Evolutionary conservation across 192 early-diverging fungal species (phyloP).

Genomic region (Geranomyces michiganensis): DNA sequence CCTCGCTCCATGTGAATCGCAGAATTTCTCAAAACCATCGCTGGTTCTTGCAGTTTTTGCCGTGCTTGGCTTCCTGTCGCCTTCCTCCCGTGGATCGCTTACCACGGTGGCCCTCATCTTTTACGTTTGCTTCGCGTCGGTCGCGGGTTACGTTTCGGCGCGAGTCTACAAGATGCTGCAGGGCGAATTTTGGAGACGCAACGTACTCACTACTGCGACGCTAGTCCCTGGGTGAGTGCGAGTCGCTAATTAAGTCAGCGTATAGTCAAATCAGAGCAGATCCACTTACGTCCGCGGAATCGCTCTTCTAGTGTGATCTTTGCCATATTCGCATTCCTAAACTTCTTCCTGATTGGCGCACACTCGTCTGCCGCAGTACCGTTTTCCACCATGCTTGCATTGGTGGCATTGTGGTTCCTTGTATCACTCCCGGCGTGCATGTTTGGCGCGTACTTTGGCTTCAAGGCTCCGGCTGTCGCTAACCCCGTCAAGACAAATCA

Average conservation of each 20-base stretch:
- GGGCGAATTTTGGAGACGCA: constrained; percentile 84
- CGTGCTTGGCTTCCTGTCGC: constrained; percentile 92
- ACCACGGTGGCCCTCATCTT: constrained; percentile 91
- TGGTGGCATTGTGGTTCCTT: constrained; percentile 79
- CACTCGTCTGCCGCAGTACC: constrained; percentile 90
- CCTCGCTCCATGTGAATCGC: too few species aligned
- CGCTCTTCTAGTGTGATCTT: constrained; percentile 51
- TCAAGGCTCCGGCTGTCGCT: constrained; percentile 57
- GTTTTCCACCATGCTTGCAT: constrained; percentile 79
- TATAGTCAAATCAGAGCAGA: not conserved
- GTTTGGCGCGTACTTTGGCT: constrained; percentile 87
- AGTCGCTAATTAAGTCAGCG: not conserved
- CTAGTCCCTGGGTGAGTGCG: constrained; percentile 76
- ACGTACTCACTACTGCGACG: constrained; percentile 78
- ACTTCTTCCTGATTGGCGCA: constrained; percentile 84
- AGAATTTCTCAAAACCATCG: not conserved
- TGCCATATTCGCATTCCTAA: constrained; percentile 68
- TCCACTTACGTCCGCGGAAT: not conserved
- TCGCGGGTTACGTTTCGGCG: constrained; percentile 89
- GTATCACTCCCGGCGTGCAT: constrained; percentile 80
- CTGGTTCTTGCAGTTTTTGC: constrained; percentile 69
- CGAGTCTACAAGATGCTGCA: constrained; percentile 92
- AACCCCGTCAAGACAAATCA: constrained; percentile 84
- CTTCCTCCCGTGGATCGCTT: constrained; percentile 82
- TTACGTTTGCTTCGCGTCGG: constrained; percentile 84